Percentiles rank a stretch among this genome's conserved stretches.
Conservation (phyloP, 441 rosid genomes). For the Gossypium trilobum region DNA sequence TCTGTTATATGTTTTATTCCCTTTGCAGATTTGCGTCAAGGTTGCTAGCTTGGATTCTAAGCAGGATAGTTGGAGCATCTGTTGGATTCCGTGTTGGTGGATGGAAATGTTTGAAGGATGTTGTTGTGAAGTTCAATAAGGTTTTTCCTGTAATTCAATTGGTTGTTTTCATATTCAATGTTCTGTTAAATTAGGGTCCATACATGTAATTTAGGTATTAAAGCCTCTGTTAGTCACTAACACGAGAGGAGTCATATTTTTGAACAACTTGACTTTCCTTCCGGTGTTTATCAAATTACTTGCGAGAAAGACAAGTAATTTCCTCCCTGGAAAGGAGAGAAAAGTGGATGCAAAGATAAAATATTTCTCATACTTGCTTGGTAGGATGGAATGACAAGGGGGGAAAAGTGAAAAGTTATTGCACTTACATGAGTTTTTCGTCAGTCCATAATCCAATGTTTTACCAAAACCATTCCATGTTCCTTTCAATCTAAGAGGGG, state of each 20-base stretch:
- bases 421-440: background rate
- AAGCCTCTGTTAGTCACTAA: background rate
- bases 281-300: background rate
- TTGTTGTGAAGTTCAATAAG: constrained; percentile 75
- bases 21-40: constrained; percentile 67
- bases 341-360: background rate
- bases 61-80: constrained; percentile 72
- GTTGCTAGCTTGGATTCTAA: constrained; percentile 72
- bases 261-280: background rate
- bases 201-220: background rate
- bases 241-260: background rate
- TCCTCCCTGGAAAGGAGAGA: background rate
- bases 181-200: constrained; percentile 3
- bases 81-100: constrained; percentile 78
- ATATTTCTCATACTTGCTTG: background rate
- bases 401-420: background rate
- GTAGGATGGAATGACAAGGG: background rate
- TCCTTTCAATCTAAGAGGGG: constrained; percentile 1
- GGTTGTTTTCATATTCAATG: background rate
- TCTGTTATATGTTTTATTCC: constrained; percentile 12
- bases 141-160: constrained; percentile 25
- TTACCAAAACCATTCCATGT: constrained; percentile 1
- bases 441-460: background rate
- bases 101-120: constrained; percentile 86
- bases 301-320: background rate